Base-by-base conservation (phyloP, 73 alveolate genomes). In the Stentor roeselii region DNA sequence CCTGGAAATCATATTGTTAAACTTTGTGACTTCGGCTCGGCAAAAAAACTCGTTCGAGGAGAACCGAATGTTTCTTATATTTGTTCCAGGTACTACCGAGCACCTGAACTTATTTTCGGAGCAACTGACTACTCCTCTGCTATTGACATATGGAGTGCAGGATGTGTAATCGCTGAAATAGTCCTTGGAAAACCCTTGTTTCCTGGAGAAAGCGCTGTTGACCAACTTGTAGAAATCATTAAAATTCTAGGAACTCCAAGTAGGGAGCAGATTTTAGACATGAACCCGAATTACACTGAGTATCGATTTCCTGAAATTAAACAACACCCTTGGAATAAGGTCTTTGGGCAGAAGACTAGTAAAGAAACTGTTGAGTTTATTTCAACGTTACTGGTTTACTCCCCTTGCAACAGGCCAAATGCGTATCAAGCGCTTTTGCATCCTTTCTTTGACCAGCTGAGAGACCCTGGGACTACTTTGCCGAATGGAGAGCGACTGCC, bases 71-170 rank as follows among this genome's bases (percentile, higher is more conserved):
- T 95, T 58, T 93, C 99, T 75, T 95, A 95, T 86, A 95, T 95
- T 34, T 95, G 98, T 76, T 78, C 87, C 75, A 74, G 86, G 36
- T 93, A 90, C 85, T 95, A 92, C 90, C 88, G 98, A 75, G 98
- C 98, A 36, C 98, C 99, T 3, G 99, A 97, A 90, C 88, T 97
- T 83, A 97, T 91, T 59, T 95, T 97, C 67, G 98, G 98, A 27
- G 96, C 96, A 60, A 90, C 98, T 21, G 93, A 89, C 60, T 96
- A 96, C 77, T 87, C 95, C 39, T 83, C 96, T 27, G 97, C 93
- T n/a, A n/a, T n/a, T n/a, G n/a, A n/a, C n/a, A n/a, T n/a, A n/a
- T n/a, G n/a, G n/a, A n/a, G n/a, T 0, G 90, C 88, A 21, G 95
- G 96, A 21, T 92, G 96, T 82, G 96, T 93, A 30, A 90, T 93